Base-by-base conservation (phyloP, 1,284 basidiomycete species). In the Cutaneotrichosporon arboriforme region DNA sequence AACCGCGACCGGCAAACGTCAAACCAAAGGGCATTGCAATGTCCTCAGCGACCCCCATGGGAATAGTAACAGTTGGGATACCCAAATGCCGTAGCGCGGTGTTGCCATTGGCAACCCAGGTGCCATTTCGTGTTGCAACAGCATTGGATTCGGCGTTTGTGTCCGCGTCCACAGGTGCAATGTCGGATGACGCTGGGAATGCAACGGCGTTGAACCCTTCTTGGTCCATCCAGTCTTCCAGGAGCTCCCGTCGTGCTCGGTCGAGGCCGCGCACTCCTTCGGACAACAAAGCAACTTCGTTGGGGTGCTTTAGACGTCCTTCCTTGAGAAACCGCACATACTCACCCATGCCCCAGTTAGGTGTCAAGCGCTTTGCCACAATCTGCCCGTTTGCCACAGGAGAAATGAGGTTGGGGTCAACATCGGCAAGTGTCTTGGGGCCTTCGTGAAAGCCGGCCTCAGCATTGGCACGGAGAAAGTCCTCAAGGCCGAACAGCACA, bases 21-120 rank as follows among this genome's bases (percentile, higher is more conserved):
- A 53, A 35, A 8, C 52, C 52, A 14, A 53, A 53, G 10, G 52
- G 52, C 52, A 53, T 53, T 13, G 36, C 46, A 22, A 45, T 53
- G 13, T 53, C 52, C 10, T 33, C 41, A 8, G 41, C 52, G 7
- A 45, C 13, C 8, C 52, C 52, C 52, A 53, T 53, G 9, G 52
- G 52, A 12, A 53, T 13, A 2, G 46, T 53, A 3, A 53, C 46
- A 3, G 46, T 53, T 5, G 52, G 52, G 18, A 53, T 45, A 14
- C 52, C 52, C 3, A 53, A 31, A 17, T 53, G 52, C 9, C 52
- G 52, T 8, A 37, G 18, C 8, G 38, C 38, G 20, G 48, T 41
- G 26, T 53, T 53, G 18, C 52, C 52, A 23, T 53, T 53, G 9
- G 52, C 52, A 18, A 53, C 52, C 52, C 52, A 53, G 2, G 52